Conservation (phyloP, 441 rosid genomes). For the Syzygium malaccense region DNA sequence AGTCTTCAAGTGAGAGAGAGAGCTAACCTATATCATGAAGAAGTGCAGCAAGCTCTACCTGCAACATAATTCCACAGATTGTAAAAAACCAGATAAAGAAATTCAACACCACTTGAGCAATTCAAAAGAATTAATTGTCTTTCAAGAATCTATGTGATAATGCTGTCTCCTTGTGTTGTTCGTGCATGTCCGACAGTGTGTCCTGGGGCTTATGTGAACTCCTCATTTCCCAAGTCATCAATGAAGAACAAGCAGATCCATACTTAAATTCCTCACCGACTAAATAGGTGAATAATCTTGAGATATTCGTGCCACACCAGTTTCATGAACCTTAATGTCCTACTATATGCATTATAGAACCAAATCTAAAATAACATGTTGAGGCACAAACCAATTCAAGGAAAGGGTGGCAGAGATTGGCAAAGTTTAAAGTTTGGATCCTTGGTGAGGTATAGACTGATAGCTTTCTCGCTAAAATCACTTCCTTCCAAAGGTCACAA, state of each 20-base stretch:
- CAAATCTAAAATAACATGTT: neutral
- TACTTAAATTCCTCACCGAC: neutral
- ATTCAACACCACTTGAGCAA: neutral
- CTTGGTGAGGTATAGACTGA: neutral
- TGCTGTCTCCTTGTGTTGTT: neutral
- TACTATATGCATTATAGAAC: too few species aligned
- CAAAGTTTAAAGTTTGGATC: neutral
- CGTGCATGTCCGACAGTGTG: neutral
- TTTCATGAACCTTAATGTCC: neutral
- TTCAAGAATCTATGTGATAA: neutral
- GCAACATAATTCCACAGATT: constrained; percentile 4
- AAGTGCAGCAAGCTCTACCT: constrained; percentile 90
- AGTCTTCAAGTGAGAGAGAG: neutral
- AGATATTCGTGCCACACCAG: neutral
- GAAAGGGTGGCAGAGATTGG: neutral
- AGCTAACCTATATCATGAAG: constrained; percentile 73
- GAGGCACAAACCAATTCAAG: neutral
- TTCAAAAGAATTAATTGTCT: neutral
- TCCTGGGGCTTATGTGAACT: neutral
- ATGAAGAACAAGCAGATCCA: neutral
- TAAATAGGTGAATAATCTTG: neutral
- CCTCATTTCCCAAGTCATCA: neutral
- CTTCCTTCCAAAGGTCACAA: neutral
- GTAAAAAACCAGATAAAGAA: neutral
- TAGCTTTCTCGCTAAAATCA: neutral